Evolutionary conservation across 495 filamentous ascomycete species (phyloP), one percentile per base, ranked within the genome.

Genomic region (Aspergillus saccharolyticus): DNA sequence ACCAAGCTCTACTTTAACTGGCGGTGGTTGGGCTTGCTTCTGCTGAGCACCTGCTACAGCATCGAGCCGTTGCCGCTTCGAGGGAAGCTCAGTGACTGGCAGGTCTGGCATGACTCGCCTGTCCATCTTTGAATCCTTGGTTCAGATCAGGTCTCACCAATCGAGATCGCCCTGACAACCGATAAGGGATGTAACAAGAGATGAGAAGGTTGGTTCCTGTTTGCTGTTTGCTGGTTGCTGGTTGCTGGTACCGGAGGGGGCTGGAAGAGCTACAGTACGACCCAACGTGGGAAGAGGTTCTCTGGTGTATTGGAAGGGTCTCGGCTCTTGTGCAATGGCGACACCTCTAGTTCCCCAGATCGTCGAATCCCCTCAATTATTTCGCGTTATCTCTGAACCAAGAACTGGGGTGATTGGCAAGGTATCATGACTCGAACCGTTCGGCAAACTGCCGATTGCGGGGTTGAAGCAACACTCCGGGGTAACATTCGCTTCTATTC

Each of bases 61-160:
- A 24, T 28, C 9, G 25, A 60, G 54, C 25, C 62, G 58, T 28
- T 50, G 58, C 3, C 62, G 62, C 21, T 64, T 64, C 48, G 47
- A 55, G 8, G 62, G 58, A 20, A 52, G 58, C 30, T 58, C 55
- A 16, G 54, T 59, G 45, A 20, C 17, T 4, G n/a, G 44, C 3
- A 8, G 20, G 44, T 18, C n/a, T 18, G 12, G 4, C 44, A 20
- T 47, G 44, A 12, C 18, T 20, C 12, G 12, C 44, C 24, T 39
- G 33, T 6, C 33, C 19, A 47, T 47, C 22, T 19, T 47, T 47
- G 44, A 14, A 22, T 20, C 25, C 25, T 28, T 28, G 25, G 25
- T 28, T 28, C 25, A 9, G 25, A 28, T 9, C 25, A 3, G 25
- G 9, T 7, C 1, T 20, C 16, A 18, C 12, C 19, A 8, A 12